Conservation (phyloP, 129 eudicot genomes). For the Cynara cardunculus region DNA sequence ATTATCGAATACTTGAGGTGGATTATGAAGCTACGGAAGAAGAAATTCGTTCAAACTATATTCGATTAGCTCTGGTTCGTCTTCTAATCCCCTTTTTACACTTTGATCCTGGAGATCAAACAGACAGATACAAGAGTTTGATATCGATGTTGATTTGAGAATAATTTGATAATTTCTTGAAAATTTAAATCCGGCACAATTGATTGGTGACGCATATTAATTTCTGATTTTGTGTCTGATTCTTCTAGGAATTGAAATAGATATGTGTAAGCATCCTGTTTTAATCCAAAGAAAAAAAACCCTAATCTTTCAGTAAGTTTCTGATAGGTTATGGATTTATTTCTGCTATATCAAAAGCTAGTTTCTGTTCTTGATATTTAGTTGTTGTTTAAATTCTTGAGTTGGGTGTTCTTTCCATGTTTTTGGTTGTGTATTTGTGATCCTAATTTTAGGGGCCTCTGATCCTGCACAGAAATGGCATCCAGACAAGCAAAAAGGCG, state of each 20-base stretch:
- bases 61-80: constrained; percentile 81
- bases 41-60: constrained; percentile 77
- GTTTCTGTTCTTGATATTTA: background rate
- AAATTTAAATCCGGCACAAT: background rate
- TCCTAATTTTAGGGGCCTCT: background rate
- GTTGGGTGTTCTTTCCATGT: constrained; percentile 6
- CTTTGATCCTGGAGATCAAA: background rate
- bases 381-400: background rate
- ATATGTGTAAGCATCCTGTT: background rate
- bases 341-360: background rate
- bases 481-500: constrained; percentile 79
- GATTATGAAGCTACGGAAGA: constrained; percentile 90
- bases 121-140: background rate
- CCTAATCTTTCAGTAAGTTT: constrained; percentile 6
- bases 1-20: constrained; percentile 76
- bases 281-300: background rate
- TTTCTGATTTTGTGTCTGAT: background rate
- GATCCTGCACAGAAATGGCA: constrained; percentile 75
- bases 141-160: background rate
- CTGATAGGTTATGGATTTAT: background rate
- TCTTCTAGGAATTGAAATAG: background rate
- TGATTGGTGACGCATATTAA: background rate
- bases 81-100: background rate
- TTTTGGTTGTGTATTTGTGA: constrained; percentile 11
- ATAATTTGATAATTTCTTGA: background rate